These are phyloP conservation scores for Aspergillus sp. DNA, from an alignment of 2,329 filamentous ascomycete species.

Conservation along the genomic window DNA sequence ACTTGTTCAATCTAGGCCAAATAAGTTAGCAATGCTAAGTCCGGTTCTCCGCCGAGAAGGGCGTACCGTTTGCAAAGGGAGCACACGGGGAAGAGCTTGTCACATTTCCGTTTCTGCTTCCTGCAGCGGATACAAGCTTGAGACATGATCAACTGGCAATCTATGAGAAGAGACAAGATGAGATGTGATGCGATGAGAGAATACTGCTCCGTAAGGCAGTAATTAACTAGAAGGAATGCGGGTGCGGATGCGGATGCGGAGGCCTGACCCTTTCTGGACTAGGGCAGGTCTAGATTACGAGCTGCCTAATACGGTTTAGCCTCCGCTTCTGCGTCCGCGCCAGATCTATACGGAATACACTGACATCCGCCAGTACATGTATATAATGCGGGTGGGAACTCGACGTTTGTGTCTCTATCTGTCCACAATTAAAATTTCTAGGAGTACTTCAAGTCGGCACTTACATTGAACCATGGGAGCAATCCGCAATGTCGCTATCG, in stretches of 20 bases:
- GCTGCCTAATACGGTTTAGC: not conserved
- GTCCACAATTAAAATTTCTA: not conserved
- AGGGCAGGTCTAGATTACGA: not conserved
- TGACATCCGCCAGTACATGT: not conserved
- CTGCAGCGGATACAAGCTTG: not conserved
- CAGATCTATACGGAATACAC: not conserved
- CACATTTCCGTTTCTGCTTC: conserved; percentile 2
- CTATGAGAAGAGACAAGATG: too few species aligned
- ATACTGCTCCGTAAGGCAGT: too few species aligned
- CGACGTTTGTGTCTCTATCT: not conserved
- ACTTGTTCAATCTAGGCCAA: not conserved
- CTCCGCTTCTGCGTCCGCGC: conserved; percentile 4
- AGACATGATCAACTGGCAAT: not conserved
- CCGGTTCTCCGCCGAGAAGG: not conserved
- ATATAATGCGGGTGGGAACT: not conserved
- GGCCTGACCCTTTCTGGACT: not conserved
- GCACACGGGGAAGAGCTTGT: not conserved
- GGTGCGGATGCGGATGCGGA: not conserved
- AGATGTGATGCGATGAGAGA: too few species aligned
- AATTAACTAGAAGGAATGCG: not conserved
- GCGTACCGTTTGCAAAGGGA: not conserved
- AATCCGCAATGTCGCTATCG: not conserved
- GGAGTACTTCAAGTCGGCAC: not conserved
- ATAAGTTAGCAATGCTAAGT: not conserved
- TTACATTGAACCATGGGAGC: not conserved